Conservation (phyloP, 1,139 yeast species). For the Candida sanyaensis region DNA sequence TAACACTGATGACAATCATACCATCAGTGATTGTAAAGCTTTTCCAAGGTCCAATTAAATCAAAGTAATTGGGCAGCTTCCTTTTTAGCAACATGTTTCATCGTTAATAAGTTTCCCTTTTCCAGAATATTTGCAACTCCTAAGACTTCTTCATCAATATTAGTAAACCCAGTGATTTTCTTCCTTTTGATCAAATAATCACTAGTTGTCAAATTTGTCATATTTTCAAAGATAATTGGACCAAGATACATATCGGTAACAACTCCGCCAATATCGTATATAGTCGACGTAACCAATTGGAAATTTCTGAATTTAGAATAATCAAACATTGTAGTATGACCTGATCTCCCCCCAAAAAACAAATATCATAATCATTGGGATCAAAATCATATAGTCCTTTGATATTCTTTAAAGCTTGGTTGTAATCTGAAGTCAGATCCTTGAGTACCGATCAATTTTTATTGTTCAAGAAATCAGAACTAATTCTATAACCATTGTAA, state of each 20-base stretch:
- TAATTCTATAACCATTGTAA: slow-evolving; percentile 53
- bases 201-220: slow-evolving; percentile 44
- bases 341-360: slow-evolving; percentile 64
- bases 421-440: slow-evolving; percentile 40
- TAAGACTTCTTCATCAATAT: slow-evolving; percentile 49
- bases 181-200: slow-evolving; percentile 50
- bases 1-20: slow-evolving; percentile 59
- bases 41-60: slow-evolving; percentile 55
- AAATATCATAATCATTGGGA: slow-evolving; percentile 48
- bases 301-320: slow-evolving; percentile 53
- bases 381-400: slow-evolving; percentile 46
- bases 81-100: too few species aligned
- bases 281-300: slow-evolving; percentile 43
- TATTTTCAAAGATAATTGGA: slow-evolving; percentile 54
- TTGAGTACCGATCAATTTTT: slow-evolving; percentile 41
- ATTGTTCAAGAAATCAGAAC: slow-evolving; percentile 39
- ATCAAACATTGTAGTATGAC: slow-evolving; percentile 64
- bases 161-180: slow-evolving; percentile 61
- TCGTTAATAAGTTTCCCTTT: slow-evolving; percentile 30
- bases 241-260: slow-evolving; percentile 68
- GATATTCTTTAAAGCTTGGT: slow-evolving; percentile 29
- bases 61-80: slow-evolving; percentile 48
- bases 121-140: slow-evolving; percentile 36
- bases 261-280: slow-evolving; percentile 54
- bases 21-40: slow-evolving; percentile 54